Evolutionary conservation across 306 rosid species (phyloP), one percentile per base, ranked within the genome.

Genomic region (Cotoneaster glaucophyllus): DNA sequence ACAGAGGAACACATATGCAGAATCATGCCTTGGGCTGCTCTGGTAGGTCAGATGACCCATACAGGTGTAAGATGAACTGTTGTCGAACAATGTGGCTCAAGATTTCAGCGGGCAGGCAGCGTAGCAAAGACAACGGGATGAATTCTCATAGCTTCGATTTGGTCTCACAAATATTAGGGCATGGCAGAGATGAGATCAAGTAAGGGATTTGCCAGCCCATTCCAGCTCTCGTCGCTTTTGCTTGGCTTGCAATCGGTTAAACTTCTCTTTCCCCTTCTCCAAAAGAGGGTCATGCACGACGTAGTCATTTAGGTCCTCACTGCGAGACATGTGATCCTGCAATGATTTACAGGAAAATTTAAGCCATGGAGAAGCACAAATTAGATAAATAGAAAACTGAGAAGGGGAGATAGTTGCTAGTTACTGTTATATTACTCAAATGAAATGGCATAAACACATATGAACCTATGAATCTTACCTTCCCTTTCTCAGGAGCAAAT

Each of bases 241-340:
- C 84, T 95, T 92, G 74, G 99, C 98, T 80, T 86, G 88, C 99
- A 95, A 87, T 84, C 73, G 84, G 79, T 92, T 92, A 69, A 92
- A 92, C 84, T 95, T 95, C 84, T 95, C 97, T 82, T 92, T 90
- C 14, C 97, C 98, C 80, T 95, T 95, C 89, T 92, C 99, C 85
- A 95, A 78, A 85, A 90, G 97, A 61, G 98, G 98, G 81, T 95
- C 99, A 61, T 74, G 93, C 78, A 95, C 89, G 65, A 89, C 93
- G 15, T 95, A 95, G 82, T 95, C 99, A 64, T 95, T 88, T 4
- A 88, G 86, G 80, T 92, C 91, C 17, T 92, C 93, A 8, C 26
- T 89, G 50, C 97, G 97, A 79, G 97, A 83, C 99, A 95, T 95
- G 77, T 83, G 90, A 67, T 89, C 93, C 99, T 95, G 87, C 87